Evolutionary conservation across 345 rosid genomes (phyloP), one percentile per base, ranked within the genome.

Genomic region (Conringia planisiliqua): DNA sequence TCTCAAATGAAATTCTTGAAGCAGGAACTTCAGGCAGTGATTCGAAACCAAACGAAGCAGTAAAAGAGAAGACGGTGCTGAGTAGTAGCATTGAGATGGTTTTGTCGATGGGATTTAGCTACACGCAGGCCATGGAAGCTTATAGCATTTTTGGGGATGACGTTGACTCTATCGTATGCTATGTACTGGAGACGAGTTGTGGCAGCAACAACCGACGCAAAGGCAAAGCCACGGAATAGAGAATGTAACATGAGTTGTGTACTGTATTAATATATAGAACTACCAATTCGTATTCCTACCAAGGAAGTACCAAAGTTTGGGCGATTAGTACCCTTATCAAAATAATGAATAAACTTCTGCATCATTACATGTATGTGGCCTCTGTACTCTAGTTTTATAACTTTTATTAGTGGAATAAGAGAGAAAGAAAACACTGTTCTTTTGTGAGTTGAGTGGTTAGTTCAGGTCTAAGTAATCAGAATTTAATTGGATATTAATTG

Each of bases 71-170:
- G 35, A 77, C 33, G 0, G 88, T 71, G 5, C 84, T 90, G 4
- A 92, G 95, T 86, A 85, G 89, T 20, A 79, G 97, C 50, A 76
- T 90, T 62, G 90, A 84, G 82, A 79, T 89, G 73, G 83, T 96
- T 51, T 70, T 96, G 79, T 89, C 98, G 2, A 92, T 96, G 99
- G 99, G 97, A 68, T 96, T 96, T 83, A 88, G 89, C 81, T 92
- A 96, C 71, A 71, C 85, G 68, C 98, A 96, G 83, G 96, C 75
- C 33, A 80, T 86, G 1, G 95, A 92, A 82, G 99, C 99, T 3
- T 88, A 89, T 80, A 89, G 93, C 84, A 89, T 96, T 72, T 96
- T 92, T 7, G 99, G 98, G 29, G 99, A 96, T 10, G 98, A 96
- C 17, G 95, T 92, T 11, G 96, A 96, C 64, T 96, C 99, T 4